Conservation (phyloP, 176 grass and related monocot species). For the Bromus sterilis region DNA sequence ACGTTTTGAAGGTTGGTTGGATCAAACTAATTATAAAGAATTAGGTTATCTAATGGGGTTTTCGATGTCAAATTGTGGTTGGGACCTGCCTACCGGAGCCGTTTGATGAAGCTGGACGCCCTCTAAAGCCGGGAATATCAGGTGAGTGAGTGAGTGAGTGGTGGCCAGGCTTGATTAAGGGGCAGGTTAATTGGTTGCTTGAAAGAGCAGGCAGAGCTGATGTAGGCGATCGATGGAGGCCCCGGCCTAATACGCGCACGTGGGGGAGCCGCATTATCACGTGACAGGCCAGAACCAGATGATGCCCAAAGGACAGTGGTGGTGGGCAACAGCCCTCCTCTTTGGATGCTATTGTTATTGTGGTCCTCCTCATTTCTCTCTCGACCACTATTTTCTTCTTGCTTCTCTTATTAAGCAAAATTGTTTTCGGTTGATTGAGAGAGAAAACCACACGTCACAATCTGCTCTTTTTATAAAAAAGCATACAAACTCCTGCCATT, state of each 20-base stretch:
- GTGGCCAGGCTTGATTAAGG: neutral
- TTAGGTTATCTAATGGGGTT: too few relatives aligned
- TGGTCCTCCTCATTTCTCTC: neutral
- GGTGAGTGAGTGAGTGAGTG: neutral
- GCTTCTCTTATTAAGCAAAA: neutral
- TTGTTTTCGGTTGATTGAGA: neutral
- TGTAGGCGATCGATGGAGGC: slow-evolving; percentile 3
- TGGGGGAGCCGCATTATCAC: slow-evolving; percentile 23
- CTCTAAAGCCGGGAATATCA: neutral
- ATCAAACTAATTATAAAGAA: too few relatives aligned
- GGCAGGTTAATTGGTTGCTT: slow-evolving; percentile 22
- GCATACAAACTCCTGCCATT: neutral
- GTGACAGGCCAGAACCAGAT: slow-evolving; percentile 9
- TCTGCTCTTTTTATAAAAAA: neutral
- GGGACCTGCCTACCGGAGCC: neutral
- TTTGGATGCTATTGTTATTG: slow-evolving; percentile 33
- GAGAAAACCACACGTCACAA: neutral
- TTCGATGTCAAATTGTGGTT: neutral
- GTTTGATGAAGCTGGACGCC: neutral
- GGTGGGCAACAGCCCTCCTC: slow-evolving; percentile 26
- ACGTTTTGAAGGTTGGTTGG: neutral
- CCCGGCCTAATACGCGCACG: slow-evolving; percentile 35
- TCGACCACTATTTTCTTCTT: neutral
- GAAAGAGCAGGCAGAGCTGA: slow-evolving; percentile 23
- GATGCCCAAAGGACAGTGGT: slow-evolving; percentile 21